Evolutionary conservation across 2,329 filamentous ascomycete genomes (phyloP).

Genomic region (Epichloe gansuensis): DNA sequence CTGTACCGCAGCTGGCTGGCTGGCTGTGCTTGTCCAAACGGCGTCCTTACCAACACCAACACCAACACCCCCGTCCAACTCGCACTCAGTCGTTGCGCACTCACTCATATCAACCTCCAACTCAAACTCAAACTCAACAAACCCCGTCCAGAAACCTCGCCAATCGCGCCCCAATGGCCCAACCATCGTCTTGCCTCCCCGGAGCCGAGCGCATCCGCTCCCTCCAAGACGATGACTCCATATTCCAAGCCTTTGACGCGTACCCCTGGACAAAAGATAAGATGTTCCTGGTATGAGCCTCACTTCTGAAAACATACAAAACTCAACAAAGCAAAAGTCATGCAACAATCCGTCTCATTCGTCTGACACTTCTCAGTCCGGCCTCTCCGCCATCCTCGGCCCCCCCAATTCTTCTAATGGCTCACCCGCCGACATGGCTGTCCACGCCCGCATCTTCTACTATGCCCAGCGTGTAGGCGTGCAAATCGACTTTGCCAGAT

Average conservation of each 20-base stretch:
- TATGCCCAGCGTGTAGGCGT: slow-evolving; percentile 38
- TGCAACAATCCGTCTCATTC: background rate
- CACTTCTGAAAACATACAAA: background rate
- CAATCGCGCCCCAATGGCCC: background rate
- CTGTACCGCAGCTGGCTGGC: too few species aligned
- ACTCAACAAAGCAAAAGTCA: background rate
- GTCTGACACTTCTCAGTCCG: slow-evolving; percentile 27
- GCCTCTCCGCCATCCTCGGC: slow-evolving; percentile 52
- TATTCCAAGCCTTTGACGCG: slow-evolving; percentile 49
- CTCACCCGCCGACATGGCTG: slow-evolving; percentile 44
- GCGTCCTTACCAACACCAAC: too few species aligned
- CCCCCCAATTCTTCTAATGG: slow-evolving; percentile 32
- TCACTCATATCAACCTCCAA: background rate
- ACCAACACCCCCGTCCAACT: too few species aligned
- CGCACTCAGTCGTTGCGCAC: background rate
- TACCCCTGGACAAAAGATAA: slow-evolving; percentile 57
- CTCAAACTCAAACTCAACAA: background rate
- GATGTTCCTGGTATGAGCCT: slow-evolving; percentile 46
- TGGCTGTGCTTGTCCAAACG: too few species aligned
- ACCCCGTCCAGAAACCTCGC: background rate
- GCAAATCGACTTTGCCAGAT: slow-evolving; percentile 51
- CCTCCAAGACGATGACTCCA: slow-evolving; percentile 24
- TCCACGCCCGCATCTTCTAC: slow-evolving; percentile 57
- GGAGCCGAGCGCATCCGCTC: slow-evolving; percentile 25
- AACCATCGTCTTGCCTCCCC: background rate